Evolutionary conservation across 73 alveolate species (phyloP).

Genomic region (Uronychia setigera): DNA sequence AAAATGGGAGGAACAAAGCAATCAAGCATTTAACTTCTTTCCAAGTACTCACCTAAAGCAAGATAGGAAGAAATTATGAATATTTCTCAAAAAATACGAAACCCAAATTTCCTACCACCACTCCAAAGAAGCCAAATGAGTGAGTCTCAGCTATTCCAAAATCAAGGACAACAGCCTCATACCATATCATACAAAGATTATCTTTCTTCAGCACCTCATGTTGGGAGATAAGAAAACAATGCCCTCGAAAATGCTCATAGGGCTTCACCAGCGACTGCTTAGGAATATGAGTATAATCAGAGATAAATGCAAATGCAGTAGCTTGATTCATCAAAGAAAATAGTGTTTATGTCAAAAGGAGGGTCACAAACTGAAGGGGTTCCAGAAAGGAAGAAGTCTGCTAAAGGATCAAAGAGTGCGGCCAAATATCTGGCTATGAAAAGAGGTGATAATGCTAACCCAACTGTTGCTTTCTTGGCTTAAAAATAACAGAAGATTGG

Average conservation of each 20-base stretch:
- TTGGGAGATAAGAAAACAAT: no score
- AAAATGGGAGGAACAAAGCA: constrained; percentile 1
- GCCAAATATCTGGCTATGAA: neutral
- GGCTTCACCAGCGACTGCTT: no score
- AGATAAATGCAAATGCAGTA: no score
- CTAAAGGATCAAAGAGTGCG: neutral
- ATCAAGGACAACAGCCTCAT: neutral
- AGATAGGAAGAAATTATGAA: neutral
- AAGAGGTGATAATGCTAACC: neutral
- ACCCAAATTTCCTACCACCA: neutral
- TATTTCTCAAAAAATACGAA: neutral
- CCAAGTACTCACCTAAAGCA: neutral
- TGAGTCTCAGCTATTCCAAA: neutral
- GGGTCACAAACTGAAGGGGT: neutral
- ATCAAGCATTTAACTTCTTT: neutral
- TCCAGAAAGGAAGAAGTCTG: neutral
- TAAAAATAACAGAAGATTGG: neutral
- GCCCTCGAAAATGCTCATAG: no score
- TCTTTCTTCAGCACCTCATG: neutral
- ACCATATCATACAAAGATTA: neutral
- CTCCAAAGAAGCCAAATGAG: neutral
- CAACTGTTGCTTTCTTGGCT: neutral
- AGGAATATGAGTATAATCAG: no score
- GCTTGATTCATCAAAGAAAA: neutral
- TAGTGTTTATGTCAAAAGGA: neutral